Conservation (phyloP, 1,284 basidiomycete species). For the Pseudomicrostroma phylloplanum region DNA sequence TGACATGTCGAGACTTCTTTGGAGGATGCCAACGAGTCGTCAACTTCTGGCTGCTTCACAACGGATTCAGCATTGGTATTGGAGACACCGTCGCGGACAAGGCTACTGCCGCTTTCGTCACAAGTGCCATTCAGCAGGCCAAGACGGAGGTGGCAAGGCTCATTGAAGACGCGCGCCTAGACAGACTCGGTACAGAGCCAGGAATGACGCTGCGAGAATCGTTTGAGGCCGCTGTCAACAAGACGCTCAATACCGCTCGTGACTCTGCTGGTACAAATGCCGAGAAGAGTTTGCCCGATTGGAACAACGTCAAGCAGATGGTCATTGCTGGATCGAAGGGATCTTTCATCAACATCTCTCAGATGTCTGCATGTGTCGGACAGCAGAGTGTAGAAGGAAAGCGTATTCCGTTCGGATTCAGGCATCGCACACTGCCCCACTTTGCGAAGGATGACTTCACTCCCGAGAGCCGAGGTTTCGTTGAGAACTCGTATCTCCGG, state of each 20-base stretch:
- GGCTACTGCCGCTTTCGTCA: slow-evolving; percentile 75
- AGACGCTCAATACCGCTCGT: slow-evolving; percentile 88
- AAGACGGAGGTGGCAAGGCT: slow-evolving; percentile 56
- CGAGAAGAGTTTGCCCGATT: slow-evolving; percentile 90
- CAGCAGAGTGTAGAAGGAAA: slow-evolving; percentile 98
- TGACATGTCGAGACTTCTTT: slow-evolving; percentile 85
- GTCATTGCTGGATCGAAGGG: slow-evolving; percentile 97
- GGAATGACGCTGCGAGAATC: slow-evolving; percentile 99
- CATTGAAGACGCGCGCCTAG: slow-evolving; percentile 44
- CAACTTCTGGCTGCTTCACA: slow-evolving; percentile 98
- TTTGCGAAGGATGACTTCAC: slow-evolving; percentile 99
- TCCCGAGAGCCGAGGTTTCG: slow-evolving; percentile 95
- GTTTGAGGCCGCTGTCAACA: slow-evolving; percentile 87
- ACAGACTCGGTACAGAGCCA: slow-evolving; percentile 53
- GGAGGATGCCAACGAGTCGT: slow-evolving; percentile 90
- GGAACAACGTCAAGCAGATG: slow-evolving; percentile 99
- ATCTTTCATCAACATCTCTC: slow-evolving; percentile 90
- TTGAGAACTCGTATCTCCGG: slow-evolving; percentile 98
- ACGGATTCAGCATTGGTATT: slow-evolving; percentile 97
- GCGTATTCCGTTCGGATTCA: slow-evolving; percentile 97
- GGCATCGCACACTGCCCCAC: slow-evolving; percentile 89
- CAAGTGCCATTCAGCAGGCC: slow-evolving; percentile 70
- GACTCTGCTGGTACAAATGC: slow-evolving; percentile 91
- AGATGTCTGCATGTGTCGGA: slow-evolving; percentile 99
- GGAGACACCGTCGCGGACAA: slow-evolving; percentile 95